Conservation (phyloP, 148 eudicot species). For the Chenopodium suecicum region DNA sequence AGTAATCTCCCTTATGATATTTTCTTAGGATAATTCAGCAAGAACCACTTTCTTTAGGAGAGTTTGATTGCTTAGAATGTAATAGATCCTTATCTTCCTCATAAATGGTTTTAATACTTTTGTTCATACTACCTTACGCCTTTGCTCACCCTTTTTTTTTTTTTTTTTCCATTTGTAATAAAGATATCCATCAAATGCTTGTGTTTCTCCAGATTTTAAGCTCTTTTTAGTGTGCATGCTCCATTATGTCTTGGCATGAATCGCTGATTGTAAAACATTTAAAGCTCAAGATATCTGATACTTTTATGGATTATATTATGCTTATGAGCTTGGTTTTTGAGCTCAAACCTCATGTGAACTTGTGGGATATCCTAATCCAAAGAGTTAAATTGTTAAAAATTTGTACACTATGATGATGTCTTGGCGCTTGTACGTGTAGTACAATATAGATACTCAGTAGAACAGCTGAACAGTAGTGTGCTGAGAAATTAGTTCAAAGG, state of each 20-base stretch:
- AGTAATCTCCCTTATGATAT: not conserved
- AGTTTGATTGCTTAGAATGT: not conserved
- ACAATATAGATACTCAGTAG: not conserved
- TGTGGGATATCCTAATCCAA: not conserved
- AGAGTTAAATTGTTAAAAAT: not conserved
- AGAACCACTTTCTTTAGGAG: not conserved
- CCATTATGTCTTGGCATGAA: not conserved
- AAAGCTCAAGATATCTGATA: not conserved
- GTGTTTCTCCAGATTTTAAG: not conserved
- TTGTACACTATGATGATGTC: not conserved
- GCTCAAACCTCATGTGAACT: not conserved
- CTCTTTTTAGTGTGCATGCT: not conserved
- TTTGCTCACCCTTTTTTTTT: not conserved
- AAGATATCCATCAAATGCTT: not conserved
- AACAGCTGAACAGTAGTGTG: not conserved
- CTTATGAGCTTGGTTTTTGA: not conserved
- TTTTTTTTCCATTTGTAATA: too few species aligned
- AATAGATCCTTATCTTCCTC: not conserved
- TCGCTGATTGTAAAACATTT: not conserved
- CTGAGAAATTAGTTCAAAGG: too few species aligned
- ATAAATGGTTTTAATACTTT: too few species aligned
- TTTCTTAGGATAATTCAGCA: not conserved
- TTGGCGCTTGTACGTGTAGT: not conserved
- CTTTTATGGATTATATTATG: not conserved
- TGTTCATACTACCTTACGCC: not conserved